Evolutionary conservation across 2,329 filamentous ascomycete species (phyloP), one percentile per base, ranked within the genome.

Genomic region (Salinomyces thailandicus): DNA sequence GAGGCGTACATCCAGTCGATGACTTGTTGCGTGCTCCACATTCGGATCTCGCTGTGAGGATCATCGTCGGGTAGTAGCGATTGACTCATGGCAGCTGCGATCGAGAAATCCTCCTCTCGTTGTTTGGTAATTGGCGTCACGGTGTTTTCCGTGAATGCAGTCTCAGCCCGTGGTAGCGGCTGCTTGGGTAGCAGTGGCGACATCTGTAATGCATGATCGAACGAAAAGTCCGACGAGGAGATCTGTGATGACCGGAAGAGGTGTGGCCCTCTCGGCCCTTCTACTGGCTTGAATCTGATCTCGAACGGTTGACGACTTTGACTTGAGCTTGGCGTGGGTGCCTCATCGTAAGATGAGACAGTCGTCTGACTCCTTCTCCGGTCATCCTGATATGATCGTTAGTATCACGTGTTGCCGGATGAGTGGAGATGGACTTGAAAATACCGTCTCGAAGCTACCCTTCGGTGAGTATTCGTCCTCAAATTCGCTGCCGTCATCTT

Each of bases 1-100:
- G 79, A 75, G 57, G 85, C 76, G 53, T 79, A 74, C 85, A 95
- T 91, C 75, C 84, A 91, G 53, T 83, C 77, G 37, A 82, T 81
- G 29, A 91, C 83, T 62, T 85, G 79, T 53, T 78, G 72, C 3
- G 83, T 79, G 11, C 75, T 72, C 85, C 82, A 91, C 30, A 66
- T 64, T 12, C 72, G 67, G 41, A 89, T 51, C 15, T 47, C 41
- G 15, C 38, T 43, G 15, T 44, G 43, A 3, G 46, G 36, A 29
- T 51, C 48, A 18, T 37, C 33, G 11, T 31, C 22, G 12, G 43
- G 35, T 3, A 28, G 17, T 8, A 30, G 30, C 5, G 42, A 19
- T 31, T 39, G 29, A 31, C 33, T 34, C 7, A 51, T 35, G 4
- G 51, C 47, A 3, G 46, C 37, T 17, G 48, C 52, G 42, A 55